Conservation (phyloP, 768 basidiomycete genomes). For the Tephrocybe rancida region DNA sequence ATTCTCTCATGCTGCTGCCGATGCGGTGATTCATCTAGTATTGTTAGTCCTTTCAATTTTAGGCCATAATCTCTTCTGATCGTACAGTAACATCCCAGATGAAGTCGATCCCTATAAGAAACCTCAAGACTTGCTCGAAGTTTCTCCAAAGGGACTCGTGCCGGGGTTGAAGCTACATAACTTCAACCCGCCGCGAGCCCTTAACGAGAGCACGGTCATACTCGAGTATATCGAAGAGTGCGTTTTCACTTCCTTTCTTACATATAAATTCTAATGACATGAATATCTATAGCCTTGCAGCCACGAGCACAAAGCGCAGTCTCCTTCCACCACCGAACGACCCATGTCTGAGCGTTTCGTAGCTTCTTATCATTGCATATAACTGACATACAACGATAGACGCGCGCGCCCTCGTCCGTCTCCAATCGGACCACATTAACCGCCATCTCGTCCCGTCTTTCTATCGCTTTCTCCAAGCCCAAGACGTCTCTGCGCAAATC, state of each 20-base stretch:
- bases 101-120: slow-evolving; percentile 87
- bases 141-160: slow-evolving; percentile 83
- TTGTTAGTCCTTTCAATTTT: background rate
- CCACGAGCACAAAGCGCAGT: slow-evolving; percentile 45
- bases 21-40: background rate
- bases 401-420: slow-evolving; percentile 64
- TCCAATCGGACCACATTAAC: slow-evolving; percentile 70
- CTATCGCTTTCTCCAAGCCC: slow-evolving; percentile 76
- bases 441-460: slow-evolving; percentile 69
- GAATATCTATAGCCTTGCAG: slow-evolving; percentile 43
- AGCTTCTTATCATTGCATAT: background rate
- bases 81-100: too few relatives aligned
- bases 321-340: slow-evolving; percentile 60
- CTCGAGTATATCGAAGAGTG: slow-evolving; percentile 81
- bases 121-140: slow-evolving; percentile 73
- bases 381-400: slow-evolving; percentile 38
- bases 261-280: background rate
- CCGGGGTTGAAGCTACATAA: slow-evolving; percentile 63
- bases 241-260: slow-evolving; percentile 16
- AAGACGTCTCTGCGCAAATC: slow-evolving; percentile 55
- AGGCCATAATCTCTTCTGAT: too few relatives aligned
- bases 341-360: slow-evolving; percentile 49
- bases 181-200: slow-evolving; percentile 55
- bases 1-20: background rate
- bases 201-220: slow-evolving; percentile 83